Conservation (phyloP, 495 filamentous ascomycete species). For the Cercophora samala region DNA sequence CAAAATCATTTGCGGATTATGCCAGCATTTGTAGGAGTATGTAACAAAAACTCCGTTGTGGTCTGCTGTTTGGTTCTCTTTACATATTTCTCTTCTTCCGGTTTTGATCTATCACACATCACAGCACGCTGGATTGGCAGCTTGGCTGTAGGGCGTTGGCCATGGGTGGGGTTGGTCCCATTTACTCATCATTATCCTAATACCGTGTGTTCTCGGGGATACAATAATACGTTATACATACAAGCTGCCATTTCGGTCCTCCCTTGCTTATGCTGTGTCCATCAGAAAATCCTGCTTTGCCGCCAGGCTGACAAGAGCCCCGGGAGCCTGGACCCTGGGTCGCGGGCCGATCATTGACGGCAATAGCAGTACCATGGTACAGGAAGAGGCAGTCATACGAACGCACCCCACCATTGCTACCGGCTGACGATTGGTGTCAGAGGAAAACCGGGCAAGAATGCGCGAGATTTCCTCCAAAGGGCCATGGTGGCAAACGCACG, state of each 20-base stretch:
- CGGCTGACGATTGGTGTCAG: slow-evolving; percentile 16
- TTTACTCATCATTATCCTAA: background rate
- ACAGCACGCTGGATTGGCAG: slow-evolving; percentile 6
- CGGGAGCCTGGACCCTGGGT: background rate
- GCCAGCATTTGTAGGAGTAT: slow-evolving; percentile 4
- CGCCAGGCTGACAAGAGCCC: background rate
- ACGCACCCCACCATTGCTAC: slow-evolving; percentile 9
- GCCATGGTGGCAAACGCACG: background rate
- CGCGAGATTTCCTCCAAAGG: background rate
- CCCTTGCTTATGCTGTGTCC: background rate
- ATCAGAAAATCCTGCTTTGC: background rate
- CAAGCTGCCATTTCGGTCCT: background rate
- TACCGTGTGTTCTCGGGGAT: background rate
- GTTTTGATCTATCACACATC: background rate
- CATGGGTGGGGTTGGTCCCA: background rate
- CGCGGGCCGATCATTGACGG: slow-evolving; percentile 2
- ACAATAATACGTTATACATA: background rate
- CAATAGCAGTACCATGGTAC: background rate
- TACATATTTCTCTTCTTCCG: background rate
- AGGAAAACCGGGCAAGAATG: background rate
- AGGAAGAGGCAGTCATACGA: background rate
- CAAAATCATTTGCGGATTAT: slow-evolving; percentile 4
- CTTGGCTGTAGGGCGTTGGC: slow-evolving; percentile 1
- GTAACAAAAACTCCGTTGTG: background rate
- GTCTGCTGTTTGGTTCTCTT: background rate